These are phyloP conservation scores for Blastobotrys elegans DNA, from an alignment of 1,139 yeast genomes.

Conservation along the genomic window DNA sequence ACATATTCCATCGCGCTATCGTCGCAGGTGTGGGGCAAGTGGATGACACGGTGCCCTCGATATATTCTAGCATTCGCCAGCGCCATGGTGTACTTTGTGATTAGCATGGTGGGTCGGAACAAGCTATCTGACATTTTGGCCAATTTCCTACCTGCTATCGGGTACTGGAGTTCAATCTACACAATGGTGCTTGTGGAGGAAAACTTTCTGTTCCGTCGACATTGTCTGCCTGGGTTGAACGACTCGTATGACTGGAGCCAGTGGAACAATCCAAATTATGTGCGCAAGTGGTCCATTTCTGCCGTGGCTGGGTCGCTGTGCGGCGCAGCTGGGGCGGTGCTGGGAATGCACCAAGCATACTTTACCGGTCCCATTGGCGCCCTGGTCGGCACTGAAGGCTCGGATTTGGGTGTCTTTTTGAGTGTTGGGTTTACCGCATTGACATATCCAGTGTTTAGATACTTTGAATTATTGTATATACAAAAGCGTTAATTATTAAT, in stretches of 20 bases:
- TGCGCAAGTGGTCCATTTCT: slow-evolving; percentile 57
- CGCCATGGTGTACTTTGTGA: slow-evolving; percentile 58
- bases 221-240: slow-evolving; percentile 34
- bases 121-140: slow-evolving; percentile 71
- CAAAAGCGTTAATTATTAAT: background rate
- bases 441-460: slow-evolving; percentile 59
- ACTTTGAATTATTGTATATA: slow-evolving; percentile 40
- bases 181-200: slow-evolving; percentile 69
- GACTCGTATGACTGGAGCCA: slow-evolving; percentile 46
- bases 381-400: slow-evolving; percentile 54
- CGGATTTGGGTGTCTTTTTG: slow-evolving; percentile 80
- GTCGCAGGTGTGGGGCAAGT: slow-evolving; percentile 62
- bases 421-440: slow-evolving; percentile 68
- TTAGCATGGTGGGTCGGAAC: slow-evolving; percentile 59
- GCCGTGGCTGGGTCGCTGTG: slow-evolving; percentile 54
- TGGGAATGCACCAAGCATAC: slow-evolving; percentile 81
- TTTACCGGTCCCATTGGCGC: slow-evolving; percentile 69
- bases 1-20: slow-evolving; percentile 83
- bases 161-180: slow-evolving; percentile 89
- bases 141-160: slow-evolving; percentile 92
- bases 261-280: slow-evolving; percentile 54
- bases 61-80: slow-evolving; percentile 70
- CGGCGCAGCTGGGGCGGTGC: slow-evolving; percentile 71
- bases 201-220: slow-evolving; percentile 63
- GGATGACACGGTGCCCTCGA: slow-evolving; percentile 65